Evolutionary conservation across 2,329 filamentous ascomycete species (phyloP).

Genomic region (Teratosphaeria nubilosa): DNA sequence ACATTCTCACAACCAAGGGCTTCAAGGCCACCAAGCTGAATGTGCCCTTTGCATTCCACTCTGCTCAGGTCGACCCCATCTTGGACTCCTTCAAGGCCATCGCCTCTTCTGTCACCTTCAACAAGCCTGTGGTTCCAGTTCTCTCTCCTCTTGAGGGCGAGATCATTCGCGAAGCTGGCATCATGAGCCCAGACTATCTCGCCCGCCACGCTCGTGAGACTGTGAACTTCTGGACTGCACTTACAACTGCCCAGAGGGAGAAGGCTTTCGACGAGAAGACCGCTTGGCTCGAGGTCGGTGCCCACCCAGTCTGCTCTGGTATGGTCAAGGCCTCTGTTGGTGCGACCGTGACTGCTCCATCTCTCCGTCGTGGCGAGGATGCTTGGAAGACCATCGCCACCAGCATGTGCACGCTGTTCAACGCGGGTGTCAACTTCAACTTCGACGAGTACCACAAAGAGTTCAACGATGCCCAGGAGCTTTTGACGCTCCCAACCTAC

Average conservation of each 20-base stretch:
- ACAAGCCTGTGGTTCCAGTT: constrained; percentile 49
- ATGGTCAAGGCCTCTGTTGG: constrained; percentile 59
- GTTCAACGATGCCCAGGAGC: constrained; percentile 47
- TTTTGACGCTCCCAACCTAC: constrained; percentile 59
- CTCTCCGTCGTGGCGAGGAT: constrained; percentile 52
- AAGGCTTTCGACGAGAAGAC: constrained; percentile 55
- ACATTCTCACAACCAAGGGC: constrained; percentile 40
- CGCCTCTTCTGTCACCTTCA: constrained; percentile 46
- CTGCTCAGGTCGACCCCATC: constrained; percentile 54
- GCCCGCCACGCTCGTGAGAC: constrained; percentile 55
- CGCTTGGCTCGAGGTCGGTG: constrained; percentile 64
- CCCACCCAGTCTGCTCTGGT: constrained; percentile 57
- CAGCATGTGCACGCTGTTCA: constrained; percentile 51
- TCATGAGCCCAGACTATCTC: constrained; percentile 53
- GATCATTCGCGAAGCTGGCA: constrained; percentile 47
- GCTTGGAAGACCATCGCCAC: constrained; percentile 54
- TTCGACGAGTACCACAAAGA: constrained; percentile 62
- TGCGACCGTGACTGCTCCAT: constrained; percentile 46
- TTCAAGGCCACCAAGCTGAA: constrained; percentile 55
- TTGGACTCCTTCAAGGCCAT: constrained; percentile 49
- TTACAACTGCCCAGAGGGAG: constrained; percentile 49
- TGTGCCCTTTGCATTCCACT: constrained; percentile 59
- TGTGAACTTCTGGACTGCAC: constrained; percentile 57
- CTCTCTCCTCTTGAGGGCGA: constrained; percentile 58
- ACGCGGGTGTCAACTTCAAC: constrained; percentile 52